phyloP scores from a whole-genome alignment of 495 filamentous ascomycete species.

The Lophiostoma macrostomum region DNA sequence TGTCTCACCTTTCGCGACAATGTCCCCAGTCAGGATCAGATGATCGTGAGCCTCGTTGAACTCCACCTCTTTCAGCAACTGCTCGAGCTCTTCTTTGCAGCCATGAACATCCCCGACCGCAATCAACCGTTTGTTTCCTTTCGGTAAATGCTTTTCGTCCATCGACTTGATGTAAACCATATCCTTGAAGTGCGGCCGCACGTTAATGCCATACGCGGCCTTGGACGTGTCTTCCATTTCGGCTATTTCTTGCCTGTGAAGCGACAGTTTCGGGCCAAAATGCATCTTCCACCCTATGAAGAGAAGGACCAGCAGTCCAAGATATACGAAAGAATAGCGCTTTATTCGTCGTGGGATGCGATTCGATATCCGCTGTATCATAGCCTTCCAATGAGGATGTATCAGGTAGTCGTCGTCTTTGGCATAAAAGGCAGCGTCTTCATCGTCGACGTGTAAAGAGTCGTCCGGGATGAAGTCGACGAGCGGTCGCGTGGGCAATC shows the following conservation, averaged over 20 bases:
- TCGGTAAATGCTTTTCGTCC: constrained; percentile 35
- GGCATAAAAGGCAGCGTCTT: constrained; percentile 25
- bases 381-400: constrained; percentile 22
- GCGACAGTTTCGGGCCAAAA: constrained; percentile 44
- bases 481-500: constrained; percentile 5
- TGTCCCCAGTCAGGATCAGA: constrained; percentile 76
- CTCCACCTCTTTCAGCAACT: constrained; percentile 63
- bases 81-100: constrained; percentile 62
- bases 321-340: constrained; percentile 48
- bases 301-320: constrained; percentile 41
- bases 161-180: constrained; percentile 49
- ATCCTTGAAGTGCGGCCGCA: constrained; percentile 47
- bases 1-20: constrained; percentile 70
- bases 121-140: constrained; percentile 51
- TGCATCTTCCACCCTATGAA: constrained; percentile 46
- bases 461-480: constrained; percentile 19
- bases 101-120: constrained; percentile 92
- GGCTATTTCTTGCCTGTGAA: constrained; percentile 40
- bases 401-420: constrained; percentile 10
- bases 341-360: constrained; percentile 24
- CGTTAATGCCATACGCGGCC: constrained; percentile 48
- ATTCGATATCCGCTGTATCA: constrained; percentile 10
- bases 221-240: constrained; percentile 43
- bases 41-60: constrained; percentile 68
- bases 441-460: constrained; percentile 19